Evolutionary conservation across 306 rosid species (phyloP), one percentile per base, ranked within the genome.

Genomic region (Glycyrrhiza uralensis): DNA sequence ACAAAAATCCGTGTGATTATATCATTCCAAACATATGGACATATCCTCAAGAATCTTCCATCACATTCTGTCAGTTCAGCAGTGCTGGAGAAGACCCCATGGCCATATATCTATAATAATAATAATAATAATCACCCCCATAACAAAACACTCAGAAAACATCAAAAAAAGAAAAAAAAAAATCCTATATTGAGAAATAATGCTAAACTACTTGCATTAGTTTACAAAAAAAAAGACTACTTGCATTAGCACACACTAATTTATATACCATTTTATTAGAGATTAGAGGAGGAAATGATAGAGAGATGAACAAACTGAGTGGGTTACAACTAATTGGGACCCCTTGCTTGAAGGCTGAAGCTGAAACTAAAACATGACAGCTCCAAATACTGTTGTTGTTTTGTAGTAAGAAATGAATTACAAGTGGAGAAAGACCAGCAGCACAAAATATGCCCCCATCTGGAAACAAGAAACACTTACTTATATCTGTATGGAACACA

Each of bases 41-140:
- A 72, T 55, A 51, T 52, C 86, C 81, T 69, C 78, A 77, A 78
- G 91, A 90, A 90, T 93, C 91, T 90, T 85, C 75, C 87, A 79
- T 86, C 84, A 67, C 85, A 83, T 84, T 83, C 85, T 76, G 83
- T 80, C 84, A 71, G 54, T 70, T 77, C 74, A 78, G 59, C 75
- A 76, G 74, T 73, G 87, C 83, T 78, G 89, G 62, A 77, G 2
- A 62, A 77, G 85, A 82, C 78, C 87, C 91, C 83, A 82, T n/a
- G n/a, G n/a, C n/a, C n/a, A n/a, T n/a, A n/a, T 80, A 54, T 68
- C 44, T 64, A 46, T 30, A 55, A 36, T 23, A 45, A n/a, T 80
- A 54, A 64, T 35, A 54, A 46, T 30, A 55, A 36, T 23, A 45
- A 75, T 69, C 79, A 58, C 66, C 70, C 77, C 61, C 49, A 76